These are phyloP conservation scores for Pezicula rhizophila DNA, from an alignment of 2,329 filamentous ascomycete genomes.

Conservation along the genomic window DNA sequence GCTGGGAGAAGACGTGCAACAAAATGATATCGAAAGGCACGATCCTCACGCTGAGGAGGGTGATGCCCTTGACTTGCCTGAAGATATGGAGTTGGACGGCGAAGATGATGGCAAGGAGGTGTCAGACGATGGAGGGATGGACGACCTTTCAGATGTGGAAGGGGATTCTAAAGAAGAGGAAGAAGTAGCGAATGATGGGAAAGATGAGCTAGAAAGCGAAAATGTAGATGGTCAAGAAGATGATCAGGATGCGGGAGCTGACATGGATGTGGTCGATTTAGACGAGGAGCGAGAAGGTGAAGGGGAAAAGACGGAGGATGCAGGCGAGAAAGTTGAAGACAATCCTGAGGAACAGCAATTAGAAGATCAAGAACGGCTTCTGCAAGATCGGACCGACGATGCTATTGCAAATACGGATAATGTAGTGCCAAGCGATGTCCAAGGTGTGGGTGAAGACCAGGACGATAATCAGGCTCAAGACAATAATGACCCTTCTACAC, in stretches of 20 bases:
- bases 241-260: constrained; percentile 29
- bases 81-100: constrained; percentile 65
- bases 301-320: constrained; percentile 43
- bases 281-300: constrained; percentile 25
- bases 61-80: constrained; percentile 62
- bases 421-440: constrained; percentile 55
- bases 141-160: constrained; percentile 47
- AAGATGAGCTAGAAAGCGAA: constrained; percentile 36
- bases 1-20: constrained; percentile 47
- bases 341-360: constrained; percentile 46
- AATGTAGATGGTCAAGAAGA: constrained; percentile 33
- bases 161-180: constrained; percentile 33
- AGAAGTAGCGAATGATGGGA: constrained; percentile 33
- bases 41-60: constrained; percentile 63
- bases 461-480: constrained; percentile 58
- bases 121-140: constrained; percentile 38
- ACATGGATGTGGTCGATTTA: constrained; percentile 26
- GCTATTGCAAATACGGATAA: constrained; percentile 53
- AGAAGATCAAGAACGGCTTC: constrained; percentile 38
- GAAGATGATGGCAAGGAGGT: constrained; percentile 43
- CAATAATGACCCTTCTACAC: constrained; percentile 53
- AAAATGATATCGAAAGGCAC: constrained; percentile 54
- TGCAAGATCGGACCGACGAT: constrained; percentile 37
- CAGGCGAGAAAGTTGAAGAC: constrained; percentile 40
- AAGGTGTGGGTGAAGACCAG: constrained; percentile 59